Evolutionary conservation across 2,329 filamentous ascomycete species (phyloP).

Genomic region (Monilinia polystroma): DNA sequence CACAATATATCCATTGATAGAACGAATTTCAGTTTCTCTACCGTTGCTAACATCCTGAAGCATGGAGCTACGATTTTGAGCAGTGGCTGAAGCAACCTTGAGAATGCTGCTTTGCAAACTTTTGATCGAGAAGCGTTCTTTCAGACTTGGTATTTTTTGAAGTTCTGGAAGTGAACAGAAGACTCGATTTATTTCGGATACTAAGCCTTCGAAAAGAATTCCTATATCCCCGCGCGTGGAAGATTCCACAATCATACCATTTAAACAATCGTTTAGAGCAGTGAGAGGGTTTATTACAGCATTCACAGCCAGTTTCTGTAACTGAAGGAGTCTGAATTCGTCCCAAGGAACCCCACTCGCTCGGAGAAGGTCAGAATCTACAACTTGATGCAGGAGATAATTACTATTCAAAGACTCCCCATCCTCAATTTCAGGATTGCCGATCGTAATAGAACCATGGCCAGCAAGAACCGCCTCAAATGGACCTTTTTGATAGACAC

Average conservation of each 20-base stretch:
- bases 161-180: slow-evolving; percentile 50
- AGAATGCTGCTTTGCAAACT: slow-evolving; percentile 45
- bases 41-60: slow-evolving; percentile 54
- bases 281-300: slow-evolving; percentile 83
- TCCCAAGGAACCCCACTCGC: slow-evolving; percentile 44
- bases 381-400: slow-evolving; percentile 41
- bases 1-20: slow-evolving; percentile 59
- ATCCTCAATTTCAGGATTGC: slow-evolving; percentile 30
- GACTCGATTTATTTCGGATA: slow-evolving; percentile 69
- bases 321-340: slow-evolving; percentile 61
- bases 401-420: slow-evolving; percentile 23
- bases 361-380: slow-evolving; percentile 46
- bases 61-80: slow-evolving; percentile 60
- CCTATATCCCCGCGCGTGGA: slow-evolving; percentile 29
- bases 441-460: slow-evolving; percentile 49
- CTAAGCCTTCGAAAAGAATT: slow-evolving; percentile 50
- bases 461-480: slow-evolving; percentile 56
- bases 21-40: slow-evolving; percentile 51
- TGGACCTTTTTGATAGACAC: slow-evolving; percentile 50
- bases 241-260: slow-evolving; percentile 63
- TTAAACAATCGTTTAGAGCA: slow-evolving; percentile 71
- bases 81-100: slow-evolving; percentile 49
- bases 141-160: not conserved
- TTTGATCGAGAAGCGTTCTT: slow-evolving; percentile 8
- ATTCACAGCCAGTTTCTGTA: slow-evolving; percentile 85